Evolutionary conservation across 2,329 filamentous ascomycete genomes (phyloP).

Genomic region (Fusarium caatingaense): DNA sequence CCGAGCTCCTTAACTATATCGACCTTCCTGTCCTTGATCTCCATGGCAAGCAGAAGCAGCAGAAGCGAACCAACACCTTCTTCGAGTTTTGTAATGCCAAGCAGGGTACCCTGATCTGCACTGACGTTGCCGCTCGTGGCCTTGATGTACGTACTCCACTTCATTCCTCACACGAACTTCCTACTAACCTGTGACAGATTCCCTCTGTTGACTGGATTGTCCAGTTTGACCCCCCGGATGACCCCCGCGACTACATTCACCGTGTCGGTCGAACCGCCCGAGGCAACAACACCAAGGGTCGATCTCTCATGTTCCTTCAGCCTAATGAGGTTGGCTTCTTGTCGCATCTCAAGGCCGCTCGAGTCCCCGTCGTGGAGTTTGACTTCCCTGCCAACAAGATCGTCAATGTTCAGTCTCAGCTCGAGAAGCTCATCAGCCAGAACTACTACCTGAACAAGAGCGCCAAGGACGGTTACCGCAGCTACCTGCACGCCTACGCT

Average conservation of each 20-base stretch:
- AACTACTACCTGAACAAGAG: slow-evolving; percentile 98
- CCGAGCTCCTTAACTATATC: slow-evolving; percentile 96
- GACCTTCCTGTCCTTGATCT: slow-evolving; percentile 89
- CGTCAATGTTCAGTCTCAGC: slow-evolving; percentile 86
- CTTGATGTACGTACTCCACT: slow-evolving; percentile 73
- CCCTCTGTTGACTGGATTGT: slow-evolving; percentile 96
- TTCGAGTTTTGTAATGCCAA: slow-evolving; percentile 88
- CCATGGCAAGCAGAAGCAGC: slow-evolving; percentile 97
- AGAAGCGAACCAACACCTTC: slow-evolving; percentile 98
- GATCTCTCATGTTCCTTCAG: slow-evolving; percentile 92
- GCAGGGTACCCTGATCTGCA: slow-evolving; percentile 91
- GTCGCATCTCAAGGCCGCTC: slow-evolving; percentile 87
- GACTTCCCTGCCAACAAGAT: slow-evolving; percentile 95
- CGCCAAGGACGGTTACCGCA: slow-evolving; percentile 81
- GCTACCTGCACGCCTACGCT: slow-evolving; percentile 95
- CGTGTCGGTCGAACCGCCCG: slow-evolving; percentile 94
- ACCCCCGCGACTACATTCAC: slow-evolving; percentile 92
- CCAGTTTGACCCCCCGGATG: slow-evolving; percentile 94
- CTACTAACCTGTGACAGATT: slow-evolving; percentile 64
- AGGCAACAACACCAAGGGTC: slow-evolving; percentile 84
- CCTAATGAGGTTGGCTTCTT: slow-evolving; percentile 94
- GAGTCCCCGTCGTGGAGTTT: slow-evolving; percentile 94
- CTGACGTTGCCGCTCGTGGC: slow-evolving; percentile 93
- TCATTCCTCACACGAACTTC: neutral
- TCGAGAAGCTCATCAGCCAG: slow-evolving; percentile 92